Evolutionary conservation across 1,139 yeast genomes (phyloP), one percentile per base, ranked within the genome.

Genomic region (Protomyces gravidus): DNA sequence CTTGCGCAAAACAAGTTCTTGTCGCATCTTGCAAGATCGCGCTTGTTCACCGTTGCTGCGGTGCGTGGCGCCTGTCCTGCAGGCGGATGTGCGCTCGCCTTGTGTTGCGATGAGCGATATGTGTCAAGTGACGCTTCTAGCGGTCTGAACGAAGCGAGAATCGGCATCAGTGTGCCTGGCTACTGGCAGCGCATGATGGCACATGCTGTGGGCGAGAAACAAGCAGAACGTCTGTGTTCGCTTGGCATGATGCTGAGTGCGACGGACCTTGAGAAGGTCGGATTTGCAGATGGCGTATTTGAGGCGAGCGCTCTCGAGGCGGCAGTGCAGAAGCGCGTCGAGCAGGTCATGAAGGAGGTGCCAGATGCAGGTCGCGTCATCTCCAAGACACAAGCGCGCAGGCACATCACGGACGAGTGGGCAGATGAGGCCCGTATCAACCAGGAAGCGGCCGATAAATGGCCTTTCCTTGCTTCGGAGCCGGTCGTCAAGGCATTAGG

Each of bases 41-140:
- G 53, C 23, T 28, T 55, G 9, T 23, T 55, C 26, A 49, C 53
- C 11, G 50, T 55, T n/a, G 59, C 59, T 2, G 59, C 53, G n/a
- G 45, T 55, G 28, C 45, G 50, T 26, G 59, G 59, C 9, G 59
- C 59, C 9, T 55, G 59, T 40, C 59, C 59, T 6, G 59, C 59
- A n/a, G 59, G 59, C 5, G 59, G 59, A 5, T 55, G 55, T 23
- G 59, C 59, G 11, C 32, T 55, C 19, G 48, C 53, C 2, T 23
- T 55, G n/a, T 55, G 59, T 15, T 48, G 53, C 45, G 59, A 55
- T 47, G 42, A 33, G 50, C 27, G 59, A 15, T 40, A 33, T 33
- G 9, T 42, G 32, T 46, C 53, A 2, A 27, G 15, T 25, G 53
- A 55, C 23, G 53, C 45, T 23, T 39, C 59, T 4, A 36, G 42